Evolutionary conservation across 2,329 filamentous ascomycete genomes (phyloP).

Genomic region (Fusarium staphyleae): DNA sequence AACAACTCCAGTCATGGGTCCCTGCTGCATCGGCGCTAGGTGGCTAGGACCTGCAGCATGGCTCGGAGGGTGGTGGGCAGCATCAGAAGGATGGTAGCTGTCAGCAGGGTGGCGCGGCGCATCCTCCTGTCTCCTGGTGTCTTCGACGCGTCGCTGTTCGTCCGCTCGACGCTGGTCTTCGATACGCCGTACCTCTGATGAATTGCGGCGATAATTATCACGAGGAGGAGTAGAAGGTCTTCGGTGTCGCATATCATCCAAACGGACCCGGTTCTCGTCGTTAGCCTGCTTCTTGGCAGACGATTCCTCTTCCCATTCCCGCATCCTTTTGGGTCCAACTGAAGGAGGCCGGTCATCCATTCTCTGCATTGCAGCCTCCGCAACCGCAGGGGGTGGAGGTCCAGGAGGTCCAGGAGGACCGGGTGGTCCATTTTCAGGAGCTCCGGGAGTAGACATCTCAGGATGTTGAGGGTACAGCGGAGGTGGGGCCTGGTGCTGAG

Average conservation of each 20-base stretch:
- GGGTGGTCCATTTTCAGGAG: conserved; percentile 63
- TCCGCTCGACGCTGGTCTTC: conserved; percentile 70
- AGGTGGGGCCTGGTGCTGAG: conserved; percentile 69
- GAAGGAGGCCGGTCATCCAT: conserved; percentile 78
- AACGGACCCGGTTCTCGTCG: conserved; percentile 84
- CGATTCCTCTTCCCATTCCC: conserved; percentile 91
- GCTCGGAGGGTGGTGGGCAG: conserved; percentile 75
- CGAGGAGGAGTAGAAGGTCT: conserved; percentile 77
- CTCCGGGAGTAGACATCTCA: conserved; percentile 65
- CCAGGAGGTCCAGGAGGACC: conserved; percentile 56
- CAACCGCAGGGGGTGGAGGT: conserved; percentile 58
- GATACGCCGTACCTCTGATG: conserved; percentile 72
- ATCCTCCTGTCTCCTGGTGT: conserved; percentile 61
- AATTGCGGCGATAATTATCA: conserved; percentile 76
- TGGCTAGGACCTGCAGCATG: conserved; percentile 62
- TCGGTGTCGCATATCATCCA: conserved; percentile 84
- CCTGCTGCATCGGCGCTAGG: conserved; percentile 70
- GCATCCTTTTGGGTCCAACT: conserved; percentile 80
- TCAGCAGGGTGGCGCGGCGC: conserved; percentile 77
- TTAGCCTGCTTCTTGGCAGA: conserved; percentile 84
- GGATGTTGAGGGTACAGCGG: conserved; percentile 73
- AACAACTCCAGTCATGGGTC: conserved; percentile 59
- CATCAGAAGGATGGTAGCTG: conserved; percentile 89
- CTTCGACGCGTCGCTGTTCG: conserved; percentile 67
- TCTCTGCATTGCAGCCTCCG: conserved; percentile 70